These are phyloP conservation scores for Cercis canadensis DNA, from an alignment of 306 rosid genomes.

Conservation along the genomic window DNA sequence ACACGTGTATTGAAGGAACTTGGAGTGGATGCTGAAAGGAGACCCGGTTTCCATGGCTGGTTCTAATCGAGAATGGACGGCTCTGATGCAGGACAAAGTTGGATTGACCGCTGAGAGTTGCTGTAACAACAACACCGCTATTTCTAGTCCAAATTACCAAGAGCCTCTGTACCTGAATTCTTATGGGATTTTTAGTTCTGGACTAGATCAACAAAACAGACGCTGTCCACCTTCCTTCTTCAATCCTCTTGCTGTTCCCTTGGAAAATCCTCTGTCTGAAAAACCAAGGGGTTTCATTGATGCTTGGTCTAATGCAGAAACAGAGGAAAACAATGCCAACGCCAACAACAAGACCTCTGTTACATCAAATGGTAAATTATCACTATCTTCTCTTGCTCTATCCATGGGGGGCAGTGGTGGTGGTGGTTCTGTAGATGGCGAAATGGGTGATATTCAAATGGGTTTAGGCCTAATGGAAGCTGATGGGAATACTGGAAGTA, in stretches of 20 bases:
- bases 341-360: constrained; percentile 37
- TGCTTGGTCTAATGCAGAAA: constrained; percentile 67
- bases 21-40: constrained; percentile 71
- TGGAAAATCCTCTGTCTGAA: constrained; percentile 38
- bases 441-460: constrained; percentile 47
- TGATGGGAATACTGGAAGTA: constrained; percentile 35
- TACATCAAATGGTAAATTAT: constrained; percentile 47
- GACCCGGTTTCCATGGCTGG: constrained; percentile 53
- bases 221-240: constrained; percentile 42
- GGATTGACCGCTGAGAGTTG: constrained; percentile 45
- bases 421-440: constrained; percentile 42
- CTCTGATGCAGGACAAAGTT: constrained; percentile 55
- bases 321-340: constrained; percentile 33
- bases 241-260: constrained; percentile 48
- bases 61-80: constrained; percentile 58
- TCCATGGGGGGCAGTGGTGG: constrained; percentile 60
- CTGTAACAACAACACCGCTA: constrained; percentile 26
- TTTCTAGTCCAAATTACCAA: constrained; percentile 24
- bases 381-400: constrained; percentile 67
- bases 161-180: constrained; percentile 58
- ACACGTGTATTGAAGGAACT: constrained; percentile 48
- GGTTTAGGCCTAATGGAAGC: constrained; percentile 51
- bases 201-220: constrained; percentile 43
- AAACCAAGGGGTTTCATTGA: constrained; percentile 71
- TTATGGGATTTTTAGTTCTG: constrained; percentile 40